Percentiles rank a stretch among this genome's conserved stretches.
Evolutionary conservation across 176 grass and related monocot species (phyloP).

Genomic region (Hordeum vulgare): DNA sequence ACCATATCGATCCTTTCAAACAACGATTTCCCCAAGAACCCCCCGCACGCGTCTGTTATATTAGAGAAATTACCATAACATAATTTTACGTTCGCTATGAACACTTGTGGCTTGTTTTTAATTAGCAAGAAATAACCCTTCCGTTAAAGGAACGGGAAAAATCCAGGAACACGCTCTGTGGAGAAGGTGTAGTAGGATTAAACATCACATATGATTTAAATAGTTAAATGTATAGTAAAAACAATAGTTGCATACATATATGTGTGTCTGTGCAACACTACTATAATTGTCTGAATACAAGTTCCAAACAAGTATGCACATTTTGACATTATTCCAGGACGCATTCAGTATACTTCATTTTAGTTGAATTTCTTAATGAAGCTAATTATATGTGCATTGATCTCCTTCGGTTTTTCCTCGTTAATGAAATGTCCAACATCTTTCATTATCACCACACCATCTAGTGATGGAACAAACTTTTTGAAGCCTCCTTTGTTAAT

Average conservation of each 20-base stretch:
- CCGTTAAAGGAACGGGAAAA: too few species aligned
- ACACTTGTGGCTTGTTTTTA: too few species aligned
- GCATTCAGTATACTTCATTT: not conserved
- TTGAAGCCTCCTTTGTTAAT: conserved; percentile 57
- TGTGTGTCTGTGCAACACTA: not conserved
- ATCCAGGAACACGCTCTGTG: too few species aligned
- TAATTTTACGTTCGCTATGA: too few species aligned
- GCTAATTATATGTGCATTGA: conserved; percentile 41
- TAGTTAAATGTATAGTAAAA: not conserved
- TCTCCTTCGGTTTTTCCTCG: conserved; percentile 45
- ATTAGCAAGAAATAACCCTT: too few species aligned
- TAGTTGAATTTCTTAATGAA: conserved; percentile 49
- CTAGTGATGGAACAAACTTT: conserved; percentile 46
- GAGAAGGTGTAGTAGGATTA: not conserved
- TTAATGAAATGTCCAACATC: conserved; percentile 54
- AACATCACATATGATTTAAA: not conserved
- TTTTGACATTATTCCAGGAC: not conserved
- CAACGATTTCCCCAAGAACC: too few species aligned
- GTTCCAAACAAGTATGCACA: not conserved
- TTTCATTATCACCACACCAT: conserved; percentile 56
- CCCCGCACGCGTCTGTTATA: too few species aligned
- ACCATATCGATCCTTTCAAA: too few species aligned
- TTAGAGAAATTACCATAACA: too few species aligned
- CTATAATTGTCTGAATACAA: not conserved
- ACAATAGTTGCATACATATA: not conserved